A percentile compares a stretch with the other conserved stretches of the same genome.
Conservation (phyloP, 2,329 filamentous ascomycete species). For the Orbilia quercus region DNA sequence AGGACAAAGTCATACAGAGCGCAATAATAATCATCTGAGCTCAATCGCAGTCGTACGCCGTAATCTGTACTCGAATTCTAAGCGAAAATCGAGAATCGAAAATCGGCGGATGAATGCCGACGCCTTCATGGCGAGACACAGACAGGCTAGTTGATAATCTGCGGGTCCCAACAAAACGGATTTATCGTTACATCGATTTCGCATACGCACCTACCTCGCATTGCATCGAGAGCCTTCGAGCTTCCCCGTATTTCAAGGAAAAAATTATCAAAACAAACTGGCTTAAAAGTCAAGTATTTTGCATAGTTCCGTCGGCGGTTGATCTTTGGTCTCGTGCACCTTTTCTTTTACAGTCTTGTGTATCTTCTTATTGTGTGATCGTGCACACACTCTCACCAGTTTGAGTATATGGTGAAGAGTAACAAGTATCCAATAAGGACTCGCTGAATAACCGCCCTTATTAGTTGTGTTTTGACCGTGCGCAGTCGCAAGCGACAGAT, state of each 20-base stretch:
- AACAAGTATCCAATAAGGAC: conserved; percentile 2
- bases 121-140: conserved; percentile 22
- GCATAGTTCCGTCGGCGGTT: conserved; percentile 16
- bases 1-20: too few relatives aligned
- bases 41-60: too few relatives aligned
- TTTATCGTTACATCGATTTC: neutral
- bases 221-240: too few relatives aligned
- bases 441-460: conserved; percentile 6
- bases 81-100: neutral
- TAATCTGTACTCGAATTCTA: too few relatives aligned
- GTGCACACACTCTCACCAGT: neutral
- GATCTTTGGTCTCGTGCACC: conserved; percentile 23
- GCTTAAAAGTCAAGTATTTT: neutral
- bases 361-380: neutral
- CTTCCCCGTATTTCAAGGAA: neutral
- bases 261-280: neutral
- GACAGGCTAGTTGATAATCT: neutral
- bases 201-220: neutral
- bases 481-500: conserved; percentile 1
- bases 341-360: too few relatives aligned
- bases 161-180: conserved; percentile 12
- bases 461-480: neutral
- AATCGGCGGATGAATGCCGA: conserved; percentile 11
- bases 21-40: too few relatives aligned
- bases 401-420: too few relatives aligned